These are phyloP conservation scores for Leptographium radiaticola DNA, from an alignment of 2,329 filamentous ascomycete species.

Conservation along the genomic window DNA sequence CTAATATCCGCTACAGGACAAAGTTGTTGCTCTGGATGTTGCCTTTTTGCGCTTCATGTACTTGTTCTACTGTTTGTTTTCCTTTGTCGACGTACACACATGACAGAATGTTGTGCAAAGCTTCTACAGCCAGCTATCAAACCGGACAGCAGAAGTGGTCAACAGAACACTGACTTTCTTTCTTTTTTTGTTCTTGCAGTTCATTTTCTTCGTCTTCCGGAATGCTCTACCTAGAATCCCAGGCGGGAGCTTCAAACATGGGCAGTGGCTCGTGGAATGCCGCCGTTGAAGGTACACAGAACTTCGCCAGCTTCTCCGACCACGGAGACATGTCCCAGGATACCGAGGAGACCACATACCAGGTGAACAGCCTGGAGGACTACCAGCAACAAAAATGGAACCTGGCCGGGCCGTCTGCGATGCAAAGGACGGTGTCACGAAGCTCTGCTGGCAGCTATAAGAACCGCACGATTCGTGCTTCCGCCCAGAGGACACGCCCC, in stretches of 20 bases:
- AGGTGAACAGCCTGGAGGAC: not conserved
- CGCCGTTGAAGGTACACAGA: slow-evolving; percentile 46
- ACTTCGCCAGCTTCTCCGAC: slow-evolving; percentile 41
- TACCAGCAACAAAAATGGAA: slow-evolving; percentile 27
- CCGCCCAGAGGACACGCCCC: slow-evolving; percentile 27
- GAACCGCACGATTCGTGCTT: slow-evolving; percentile 28
- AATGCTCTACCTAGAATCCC: slow-evolving; percentile 36
- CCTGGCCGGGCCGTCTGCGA: slow-evolving; percentile 26
- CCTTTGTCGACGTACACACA: not conserved
- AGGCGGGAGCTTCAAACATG: slow-evolving; percentile 27
- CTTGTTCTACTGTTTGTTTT: not conserved
- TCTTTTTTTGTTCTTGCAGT: slow-evolving; percentile 37
- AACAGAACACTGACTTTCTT: slow-evolving; percentile 40
- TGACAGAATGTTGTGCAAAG: not conserved
- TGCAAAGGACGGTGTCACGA: slow-evolving; percentile 30
- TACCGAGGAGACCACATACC: slow-evolving; percentile 36
- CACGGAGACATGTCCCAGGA: slow-evolving; percentile 36
- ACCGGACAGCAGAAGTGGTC: slow-evolving; percentile 22
- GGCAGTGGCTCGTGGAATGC: slow-evolving; percentile 41
- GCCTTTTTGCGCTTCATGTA: not conserved
- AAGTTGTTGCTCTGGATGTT: slow-evolving; percentile 36
- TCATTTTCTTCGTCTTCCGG: slow-evolving; percentile 36
- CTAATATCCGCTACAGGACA: slow-evolving; percentile 30
- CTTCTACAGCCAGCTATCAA: slow-evolving; percentile 1
- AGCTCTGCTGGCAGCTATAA: slow-evolving; percentile 32